Percentiles rank a stretch among this genome's conserved stretches.
Conservation (phyloP, 1,139 yeast species). For the Kluyveromyces sp. region DNA sequence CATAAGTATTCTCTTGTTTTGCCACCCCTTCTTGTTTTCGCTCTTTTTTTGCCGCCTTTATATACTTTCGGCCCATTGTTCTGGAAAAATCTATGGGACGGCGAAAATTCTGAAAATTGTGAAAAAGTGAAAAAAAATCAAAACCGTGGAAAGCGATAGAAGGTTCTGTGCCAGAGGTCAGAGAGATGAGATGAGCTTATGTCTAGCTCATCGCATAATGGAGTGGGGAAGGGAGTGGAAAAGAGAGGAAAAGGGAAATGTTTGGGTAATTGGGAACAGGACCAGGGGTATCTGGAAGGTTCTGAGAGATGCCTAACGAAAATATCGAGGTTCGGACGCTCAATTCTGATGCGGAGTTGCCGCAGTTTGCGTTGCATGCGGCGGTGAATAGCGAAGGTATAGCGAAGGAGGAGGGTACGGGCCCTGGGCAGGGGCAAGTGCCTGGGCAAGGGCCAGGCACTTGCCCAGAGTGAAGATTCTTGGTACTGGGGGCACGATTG, state of each 20-base stretch:
- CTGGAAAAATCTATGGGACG: not conserved
- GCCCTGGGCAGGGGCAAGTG: not conserved
- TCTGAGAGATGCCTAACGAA: conserved; percentile 9
- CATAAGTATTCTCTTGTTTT: conserved; percentile 40
- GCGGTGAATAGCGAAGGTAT: not conserved
- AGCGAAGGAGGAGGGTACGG: conserved; percentile 8
- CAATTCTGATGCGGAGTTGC: conserved; percentile 26
- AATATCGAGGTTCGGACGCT: conserved; percentile 27
- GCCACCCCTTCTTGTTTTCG: not conserved
- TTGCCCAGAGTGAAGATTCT: conserved; percentile 45
- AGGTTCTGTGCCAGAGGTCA: not conserved
- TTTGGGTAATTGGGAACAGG: not conserved
- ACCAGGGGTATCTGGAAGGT: not conserved
- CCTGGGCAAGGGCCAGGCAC: conserved; percentile 11
- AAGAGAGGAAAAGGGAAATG: not conserved
- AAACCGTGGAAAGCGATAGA: conserved; percentile 1
- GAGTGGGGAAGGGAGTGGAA: no score
- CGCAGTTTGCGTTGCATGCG: conserved; percentile 22
- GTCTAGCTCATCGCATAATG: not conserved
- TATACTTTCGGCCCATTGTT: not conserved
- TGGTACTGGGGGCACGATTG: conserved; percentile 72
- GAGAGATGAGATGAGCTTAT: not conserved
- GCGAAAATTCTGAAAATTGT: not conserved
- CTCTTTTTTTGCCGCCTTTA: conserved; percentile 2
- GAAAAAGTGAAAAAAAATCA: not conserved